Evolutionary conservation across 305 asterid species (phyloP).

Genomic region (Plantago lanceolata): DNA sequence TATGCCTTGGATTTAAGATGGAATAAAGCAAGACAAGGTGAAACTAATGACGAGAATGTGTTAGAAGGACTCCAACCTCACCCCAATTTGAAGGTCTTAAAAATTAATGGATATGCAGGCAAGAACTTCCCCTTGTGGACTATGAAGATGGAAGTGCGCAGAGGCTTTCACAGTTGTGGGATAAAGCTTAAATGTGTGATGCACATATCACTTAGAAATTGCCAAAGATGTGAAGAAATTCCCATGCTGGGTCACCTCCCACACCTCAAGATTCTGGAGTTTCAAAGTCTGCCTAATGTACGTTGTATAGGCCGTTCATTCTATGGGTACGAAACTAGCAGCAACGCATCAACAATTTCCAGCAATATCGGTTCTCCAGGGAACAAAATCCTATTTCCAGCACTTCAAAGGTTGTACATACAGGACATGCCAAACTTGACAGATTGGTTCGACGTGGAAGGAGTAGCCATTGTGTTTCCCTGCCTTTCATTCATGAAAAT

Average conservation of each 20-base stretch:
- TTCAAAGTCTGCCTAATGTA: background rate
- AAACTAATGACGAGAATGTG: background rate
- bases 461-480: background rate
- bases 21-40: background rate
- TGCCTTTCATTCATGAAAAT: background rate
- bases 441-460: constrained; percentile 4
- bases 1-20: background rate
- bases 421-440: constrained; percentile 1
- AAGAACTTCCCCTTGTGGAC: background rate
- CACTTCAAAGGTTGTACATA: background rate
- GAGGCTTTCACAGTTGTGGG: background rate
- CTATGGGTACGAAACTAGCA: background rate
- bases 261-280: constrained; percentile 1
- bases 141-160: background rate
- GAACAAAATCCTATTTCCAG: no score
- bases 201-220: background rate
- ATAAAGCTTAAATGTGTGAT: background rate
- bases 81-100: constrained; percentile 1
- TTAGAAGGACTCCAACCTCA: constrained; percentile 12
- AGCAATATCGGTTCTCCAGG: background rate
- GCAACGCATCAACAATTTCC: background rate
- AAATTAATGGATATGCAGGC: background rate
- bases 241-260: constrained; percentile 2
- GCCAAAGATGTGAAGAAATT: background rate
- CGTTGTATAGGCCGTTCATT: background rate